Evolutionary conservation across 371 early-diverging fungal genomes (phyloP).

Genomic region (Capillidium rhysosporum): DNA sequence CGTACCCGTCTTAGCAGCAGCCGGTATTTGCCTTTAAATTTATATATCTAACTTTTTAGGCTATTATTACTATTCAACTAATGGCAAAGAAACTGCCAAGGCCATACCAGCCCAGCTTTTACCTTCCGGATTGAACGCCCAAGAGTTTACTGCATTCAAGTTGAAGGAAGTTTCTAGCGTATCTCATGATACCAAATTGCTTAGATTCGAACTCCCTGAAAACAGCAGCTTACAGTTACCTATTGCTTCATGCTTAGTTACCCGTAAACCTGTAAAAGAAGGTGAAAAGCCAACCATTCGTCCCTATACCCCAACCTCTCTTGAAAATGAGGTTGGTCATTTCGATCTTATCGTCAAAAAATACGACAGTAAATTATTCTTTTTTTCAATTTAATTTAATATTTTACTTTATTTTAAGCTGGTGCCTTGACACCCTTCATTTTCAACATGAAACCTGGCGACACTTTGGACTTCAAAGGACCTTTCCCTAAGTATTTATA

Average conservation of each 20-base stretch:
- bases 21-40: neutral
- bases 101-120: neutral
- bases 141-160: conserved; percentile 47
- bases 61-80: neutral
- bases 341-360: conserved; percentile 80
- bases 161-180: conserved; percentile 33
- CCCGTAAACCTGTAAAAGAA: conserved; percentile 38
- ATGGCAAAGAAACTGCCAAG: neutral
- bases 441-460: conserved; percentile 57
- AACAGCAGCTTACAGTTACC: conserved; percentile 43
- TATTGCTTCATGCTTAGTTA: conserved; percentile 62
- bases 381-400: too few species aligned
- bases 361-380: conserved; percentile 21
- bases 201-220: conserved; percentile 59
- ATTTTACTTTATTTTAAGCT: conserved; percentile 1
- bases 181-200: conserved; percentile 56
- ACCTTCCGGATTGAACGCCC: conserved; percentile 21
- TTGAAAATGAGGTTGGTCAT: conserved; percentile 41
- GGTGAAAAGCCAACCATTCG: conserved; percentile 50
- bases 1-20: neutral
- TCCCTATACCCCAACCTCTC: conserved; percentile 78
- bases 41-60: neutral
- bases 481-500: conserved; percentile 72
- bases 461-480: conserved; percentile 71
- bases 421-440: conserved; percentile 25